A percentile compares a stretch with the other conserved stretches of the same genome.
phyloP scores from a whole-genome alignment of 768 basidiomycete genomes.

The Terana coerulea region DNA sequence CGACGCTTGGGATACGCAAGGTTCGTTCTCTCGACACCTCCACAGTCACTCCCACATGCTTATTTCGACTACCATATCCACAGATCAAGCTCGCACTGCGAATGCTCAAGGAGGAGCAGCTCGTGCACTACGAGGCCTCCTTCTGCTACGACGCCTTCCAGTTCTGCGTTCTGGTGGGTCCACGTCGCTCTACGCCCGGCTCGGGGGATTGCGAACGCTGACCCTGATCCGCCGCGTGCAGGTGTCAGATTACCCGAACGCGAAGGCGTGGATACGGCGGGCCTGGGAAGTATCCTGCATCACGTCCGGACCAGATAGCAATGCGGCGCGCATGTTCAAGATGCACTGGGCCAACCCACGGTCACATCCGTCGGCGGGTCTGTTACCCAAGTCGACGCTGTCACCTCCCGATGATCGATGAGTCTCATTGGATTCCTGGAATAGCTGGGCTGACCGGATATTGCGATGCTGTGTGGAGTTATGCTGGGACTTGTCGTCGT shows the following conservation, averaged over 20 bases:
- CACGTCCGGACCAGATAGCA: constrained; percentile 21
- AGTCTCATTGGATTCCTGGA: no score
- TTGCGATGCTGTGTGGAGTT: no score
- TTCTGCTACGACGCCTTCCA: constrained; percentile 30
- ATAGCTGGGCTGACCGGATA: no score
- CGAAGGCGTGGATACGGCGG: constrained; percentile 14
- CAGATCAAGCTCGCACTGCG: constrained; percentile 25
- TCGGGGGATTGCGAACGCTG: background rate
- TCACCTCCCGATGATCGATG: constrained; percentile 23
- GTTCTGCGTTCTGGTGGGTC: constrained; percentile 20
- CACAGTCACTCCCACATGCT: background rate
- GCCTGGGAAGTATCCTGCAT: constrained; percentile 15
- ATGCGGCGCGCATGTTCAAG: constrained; percentile 28
- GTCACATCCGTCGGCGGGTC: constrained; percentile 21
- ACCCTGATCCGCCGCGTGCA: constrained; percentile 16
- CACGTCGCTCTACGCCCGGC: background rate
- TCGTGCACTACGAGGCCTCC: constrained; percentile 25
- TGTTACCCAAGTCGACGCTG: constrained; percentile 19
- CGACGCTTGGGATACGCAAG: constrained; percentile 24
- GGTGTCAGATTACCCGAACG: constrained; percentile 14
- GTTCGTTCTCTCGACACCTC: constrained; percentile 10
- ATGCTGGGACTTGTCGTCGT: no score
- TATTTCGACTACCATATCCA: background rate
- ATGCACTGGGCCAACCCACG: constrained; percentile 28
- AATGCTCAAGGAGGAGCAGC: constrained; percentile 23